These are phyloP conservation scores for Curvularia spicifera DNA, from an alignment of 2,329 filamentous ascomycete species.

Conservation along the genomic window DNA sequence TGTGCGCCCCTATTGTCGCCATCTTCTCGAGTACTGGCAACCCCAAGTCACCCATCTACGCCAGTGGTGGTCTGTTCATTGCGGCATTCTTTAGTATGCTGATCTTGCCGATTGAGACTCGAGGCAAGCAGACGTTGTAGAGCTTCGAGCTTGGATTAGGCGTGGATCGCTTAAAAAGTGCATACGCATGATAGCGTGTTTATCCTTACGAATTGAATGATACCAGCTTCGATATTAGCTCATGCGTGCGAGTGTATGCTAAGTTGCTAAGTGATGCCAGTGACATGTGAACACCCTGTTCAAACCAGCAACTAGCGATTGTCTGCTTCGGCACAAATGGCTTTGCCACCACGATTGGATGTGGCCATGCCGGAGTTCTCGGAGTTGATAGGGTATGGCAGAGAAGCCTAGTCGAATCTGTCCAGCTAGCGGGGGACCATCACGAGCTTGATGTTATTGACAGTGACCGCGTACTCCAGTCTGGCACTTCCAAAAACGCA, in stretches of 20 bases:
- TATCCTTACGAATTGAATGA: background rate
- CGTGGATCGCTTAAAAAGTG: background rate
- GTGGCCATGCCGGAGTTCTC: background rate
- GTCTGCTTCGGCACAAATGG: no score
- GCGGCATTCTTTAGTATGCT: conserved; percentile 53
- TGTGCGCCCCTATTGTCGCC: conserved; percentile 73
- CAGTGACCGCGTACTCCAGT: background rate
- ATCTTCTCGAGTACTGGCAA: conserved; percentile 49
- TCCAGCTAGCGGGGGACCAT: conserved; percentile 1
- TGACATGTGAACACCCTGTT: background rate
- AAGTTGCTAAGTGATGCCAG: background rate
- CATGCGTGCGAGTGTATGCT: background rate
- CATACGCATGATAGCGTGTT: background rate
- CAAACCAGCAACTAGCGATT: no score
- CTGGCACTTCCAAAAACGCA: no score
- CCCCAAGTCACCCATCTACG: conserved; percentile 53
- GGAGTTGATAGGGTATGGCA: no score
- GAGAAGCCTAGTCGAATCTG: background rate
- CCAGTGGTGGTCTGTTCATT: conserved; percentile 52
- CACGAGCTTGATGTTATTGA: background rate
- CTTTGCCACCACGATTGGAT: no score
- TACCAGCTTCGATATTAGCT: background rate
- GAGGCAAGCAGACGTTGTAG: conserved; percentile 52
- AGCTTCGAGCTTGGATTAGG: background rate
- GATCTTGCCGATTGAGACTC: conserved; percentile 53